phyloP scores from a whole-genome alignment of 2,329 filamentous ascomycete species.

The Clonostachys sp. region DNA sequence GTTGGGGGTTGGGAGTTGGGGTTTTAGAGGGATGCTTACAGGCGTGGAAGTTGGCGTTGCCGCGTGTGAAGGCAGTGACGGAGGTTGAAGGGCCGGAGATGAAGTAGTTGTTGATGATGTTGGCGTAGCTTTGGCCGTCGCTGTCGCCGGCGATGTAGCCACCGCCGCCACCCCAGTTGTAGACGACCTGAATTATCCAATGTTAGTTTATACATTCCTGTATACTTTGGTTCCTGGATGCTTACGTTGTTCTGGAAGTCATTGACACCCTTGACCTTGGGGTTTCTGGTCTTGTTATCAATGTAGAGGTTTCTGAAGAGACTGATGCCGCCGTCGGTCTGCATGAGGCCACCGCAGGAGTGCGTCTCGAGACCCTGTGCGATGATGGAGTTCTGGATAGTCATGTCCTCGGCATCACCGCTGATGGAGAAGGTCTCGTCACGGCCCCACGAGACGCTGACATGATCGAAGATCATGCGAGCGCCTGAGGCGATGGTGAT shows the following conservation, averaged over 20 bases:
- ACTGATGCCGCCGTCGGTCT: constrained; percentile 42
- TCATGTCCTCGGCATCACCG: constrained; percentile 40
- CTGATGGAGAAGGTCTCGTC: constrained; percentile 51
- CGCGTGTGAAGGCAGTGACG: constrained; percentile 46
- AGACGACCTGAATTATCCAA: constrained; percentile 30
- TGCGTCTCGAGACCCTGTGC: constrained; percentile 48
- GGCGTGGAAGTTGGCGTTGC: constrained; percentile 47
- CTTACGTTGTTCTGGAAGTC: constrained; percentile 41
- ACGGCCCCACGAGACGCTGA: constrained; percentile 48
- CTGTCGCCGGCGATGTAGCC: constrained; percentile 51
- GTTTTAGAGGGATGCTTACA: constrained; percentile 17
- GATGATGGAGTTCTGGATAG: constrained; percentile 48
- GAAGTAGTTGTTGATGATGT: constrained; percentile 54
- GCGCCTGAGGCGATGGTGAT: constrained; percentile 46
- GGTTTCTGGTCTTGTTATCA: constrained; percentile 52
- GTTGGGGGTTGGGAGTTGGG: no score
- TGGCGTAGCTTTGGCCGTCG: constrained; percentile 36
- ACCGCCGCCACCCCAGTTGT: constrained; percentile 50
- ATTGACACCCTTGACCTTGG: constrained; percentile 51
- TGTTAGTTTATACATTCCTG: constrained; percentile 3
- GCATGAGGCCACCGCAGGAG: constrained; percentile 45
- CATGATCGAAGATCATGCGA: constrained; percentile 53
- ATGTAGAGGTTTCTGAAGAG: constrained; percentile 52
- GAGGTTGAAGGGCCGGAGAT: constrained; percentile 46
- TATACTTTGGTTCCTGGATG: neutral